A percentile compares a stretch with the other conserved stretches of the same genome.
These are phyloP conservation scores for Kwoniella dejecticola DNA, from an alignment of 768 basidiomycete genomes.

Conservation along the genomic window DNA sequence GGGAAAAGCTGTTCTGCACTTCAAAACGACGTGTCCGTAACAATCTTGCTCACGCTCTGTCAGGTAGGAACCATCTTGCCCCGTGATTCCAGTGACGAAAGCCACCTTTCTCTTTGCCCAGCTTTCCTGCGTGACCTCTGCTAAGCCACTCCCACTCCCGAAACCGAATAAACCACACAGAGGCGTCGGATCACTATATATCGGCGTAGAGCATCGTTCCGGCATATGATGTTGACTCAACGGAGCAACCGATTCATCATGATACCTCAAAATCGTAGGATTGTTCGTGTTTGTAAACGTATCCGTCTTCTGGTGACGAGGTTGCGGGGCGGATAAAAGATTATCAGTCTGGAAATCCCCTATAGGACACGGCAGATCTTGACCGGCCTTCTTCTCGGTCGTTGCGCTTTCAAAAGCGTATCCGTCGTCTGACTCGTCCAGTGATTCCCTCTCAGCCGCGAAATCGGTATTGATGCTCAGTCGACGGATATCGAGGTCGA, in stretches of 20 bases:
- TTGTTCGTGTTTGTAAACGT: constrained; percentile 12
- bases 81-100: constrained; percentile 26
- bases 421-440: constrained; percentile 7
- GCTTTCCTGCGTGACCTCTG: constrained; percentile 6
- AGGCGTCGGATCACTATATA: constrained; percentile 7
- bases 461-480: constrained; percentile 18
- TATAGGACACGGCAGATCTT: neutral
- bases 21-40: too few relatives aligned
- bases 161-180: constrained; percentile 17
- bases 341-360: constrained; percentile 25
- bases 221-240: neutral
- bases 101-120: constrained; percentile 24
- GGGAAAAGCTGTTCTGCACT: neutral
- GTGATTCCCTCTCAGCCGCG: constrained; percentile 8
- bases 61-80: constrained; percentile 26
- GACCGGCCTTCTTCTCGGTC: neutral
- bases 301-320: neutral
- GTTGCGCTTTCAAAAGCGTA: too few relatives aligned
- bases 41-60: constrained; percentile 24
- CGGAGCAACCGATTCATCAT: constrained; percentile 18
- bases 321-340: constrained; percentile 17
- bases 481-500: neutral
- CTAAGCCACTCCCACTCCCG: neutral
- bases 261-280: constrained; percentile 15
- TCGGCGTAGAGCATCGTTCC: constrained; percentile 10